Evolutionary conservation across 768 basidiomycete species (phyloP).

Genomic region (Clitopilus hobsonii): DNA sequence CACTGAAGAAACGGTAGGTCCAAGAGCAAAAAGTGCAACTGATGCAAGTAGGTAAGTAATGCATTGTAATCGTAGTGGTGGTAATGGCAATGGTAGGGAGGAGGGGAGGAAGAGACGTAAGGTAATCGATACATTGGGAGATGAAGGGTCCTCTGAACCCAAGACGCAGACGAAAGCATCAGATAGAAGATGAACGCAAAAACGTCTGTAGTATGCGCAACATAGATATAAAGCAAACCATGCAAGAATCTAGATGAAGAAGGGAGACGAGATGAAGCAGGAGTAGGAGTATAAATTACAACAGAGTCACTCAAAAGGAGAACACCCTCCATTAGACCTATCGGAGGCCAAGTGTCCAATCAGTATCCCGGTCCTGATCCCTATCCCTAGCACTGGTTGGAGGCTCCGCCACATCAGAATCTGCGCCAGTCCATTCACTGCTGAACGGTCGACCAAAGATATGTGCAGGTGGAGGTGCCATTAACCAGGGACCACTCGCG

Average conservation of each 20-base stretch:
- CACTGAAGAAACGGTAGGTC: no score
- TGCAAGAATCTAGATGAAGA: neutral
- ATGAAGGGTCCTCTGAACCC: neutral
- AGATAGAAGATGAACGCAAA: neutral
- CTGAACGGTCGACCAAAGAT: neutral
- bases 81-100: no score
- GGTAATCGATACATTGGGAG: neutral
- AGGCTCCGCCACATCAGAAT: neutral
- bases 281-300: neutral
- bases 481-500: neutral
- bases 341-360: neutral
- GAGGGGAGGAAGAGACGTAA: neutral
- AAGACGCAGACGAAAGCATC: no score
- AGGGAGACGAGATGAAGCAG: neutral
- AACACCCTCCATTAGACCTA: no score
- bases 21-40: no score
- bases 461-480: neutral
- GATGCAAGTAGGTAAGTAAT: neutral
- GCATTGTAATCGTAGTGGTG: no score
- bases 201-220: neutral
- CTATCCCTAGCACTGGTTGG: neutral
- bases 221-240: neutral
- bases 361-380: no score
- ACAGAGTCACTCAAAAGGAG: neutral
- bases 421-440: neutral